Conservation (phyloP, 2,329 filamentous ascomycete genomes). For the Alternaria brassicicola region DNA sequence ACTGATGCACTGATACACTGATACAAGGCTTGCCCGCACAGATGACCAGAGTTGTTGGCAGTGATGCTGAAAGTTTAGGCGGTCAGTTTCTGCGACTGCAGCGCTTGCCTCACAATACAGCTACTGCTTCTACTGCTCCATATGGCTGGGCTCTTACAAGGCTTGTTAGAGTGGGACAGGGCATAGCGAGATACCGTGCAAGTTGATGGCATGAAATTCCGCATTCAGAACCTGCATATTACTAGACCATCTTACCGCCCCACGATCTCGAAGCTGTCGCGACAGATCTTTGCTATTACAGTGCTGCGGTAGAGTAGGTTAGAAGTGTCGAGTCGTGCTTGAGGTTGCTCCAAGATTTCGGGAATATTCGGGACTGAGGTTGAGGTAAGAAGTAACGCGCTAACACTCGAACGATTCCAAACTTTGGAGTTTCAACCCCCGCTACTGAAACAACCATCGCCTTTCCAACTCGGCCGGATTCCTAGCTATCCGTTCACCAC, state of each 20-base stretch:
- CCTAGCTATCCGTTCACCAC: constrained; percentile 1
- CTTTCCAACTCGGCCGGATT: constrained; percentile 5
- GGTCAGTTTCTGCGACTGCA: background rate
- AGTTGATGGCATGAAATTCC: background rate
- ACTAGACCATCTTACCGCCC: background rate
- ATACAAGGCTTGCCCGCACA: background rate
- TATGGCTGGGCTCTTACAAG: background rate
- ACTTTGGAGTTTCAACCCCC: constrained; percentile 34
- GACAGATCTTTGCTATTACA: background rate
- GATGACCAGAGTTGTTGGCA: background rate
- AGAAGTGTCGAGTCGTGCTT: background rate
- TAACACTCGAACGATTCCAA: constrained; percentile 28
- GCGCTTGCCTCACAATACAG: constrained; percentile 2
- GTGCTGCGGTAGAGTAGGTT: background rate
- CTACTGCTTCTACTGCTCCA: background rate
- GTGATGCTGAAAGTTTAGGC: background rate
- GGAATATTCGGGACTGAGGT: constrained; percentile 21
- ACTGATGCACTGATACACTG: background rate
- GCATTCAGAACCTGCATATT: constrained; percentile 1
- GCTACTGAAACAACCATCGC: constrained; percentile 23
- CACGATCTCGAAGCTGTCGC: background rate
- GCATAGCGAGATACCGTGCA: constrained; percentile 1
- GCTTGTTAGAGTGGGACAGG: background rate
- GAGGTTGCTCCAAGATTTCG: constrained; percentile 9
- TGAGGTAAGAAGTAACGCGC: constrained; percentile 16